These are phyloP conservation scores for Phialophora chinensis DNA, from an alignment of 2,329 filamentous ascomycete species.

Conservation along the genomic window DNA sequence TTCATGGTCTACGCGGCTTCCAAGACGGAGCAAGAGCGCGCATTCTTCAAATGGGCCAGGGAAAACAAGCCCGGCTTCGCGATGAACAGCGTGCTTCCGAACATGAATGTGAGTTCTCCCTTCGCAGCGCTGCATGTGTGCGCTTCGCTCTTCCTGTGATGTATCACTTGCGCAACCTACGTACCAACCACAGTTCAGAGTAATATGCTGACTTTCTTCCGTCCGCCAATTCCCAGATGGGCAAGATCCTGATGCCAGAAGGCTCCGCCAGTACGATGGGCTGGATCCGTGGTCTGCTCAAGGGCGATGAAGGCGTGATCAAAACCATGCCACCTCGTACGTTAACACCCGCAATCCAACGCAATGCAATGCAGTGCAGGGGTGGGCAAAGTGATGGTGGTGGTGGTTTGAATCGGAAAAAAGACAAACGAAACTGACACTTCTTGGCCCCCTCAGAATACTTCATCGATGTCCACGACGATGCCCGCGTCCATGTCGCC, in stretches of 20 bases:
- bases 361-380: too few species aligned
- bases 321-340: slow-evolving; percentile 31
- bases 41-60: slow-evolving; percentile 48
- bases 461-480: slow-evolving; percentile 53
- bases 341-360: background rate
- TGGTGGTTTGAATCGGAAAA: too few species aligned
- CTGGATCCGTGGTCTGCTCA: slow-evolving; percentile 44
- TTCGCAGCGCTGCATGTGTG: slow-evolving; percentile 43
- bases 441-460: slow-evolving; percentile 9
- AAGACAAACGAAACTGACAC: background rate
- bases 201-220: background rate
- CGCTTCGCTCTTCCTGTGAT: slow-evolving; percentile 26
- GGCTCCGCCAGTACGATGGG: slow-evolving; percentile 44
- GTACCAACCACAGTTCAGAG: background rate
- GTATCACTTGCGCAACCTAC: too few species aligned
- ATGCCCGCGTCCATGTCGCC: slow-evolving; percentile 59
- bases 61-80: slow-evolving; percentile 40
- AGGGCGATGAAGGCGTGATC: background rate
- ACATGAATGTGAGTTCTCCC: slow-evolving; percentile 17
- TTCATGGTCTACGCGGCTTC: slow-evolving; percentile 48
- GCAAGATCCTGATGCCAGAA: slow-evolving; percentile 46
- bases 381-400: too few species aligned
- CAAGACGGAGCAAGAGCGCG: slow-evolving; percentile 49
- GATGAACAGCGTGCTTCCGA: slow-evolving; percentile 39
- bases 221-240: slow-evolving; percentile 3